Conservation (phyloP, 2,329 filamentous ascomycete genomes). For the Sordariomycetes sp. region DNA sequence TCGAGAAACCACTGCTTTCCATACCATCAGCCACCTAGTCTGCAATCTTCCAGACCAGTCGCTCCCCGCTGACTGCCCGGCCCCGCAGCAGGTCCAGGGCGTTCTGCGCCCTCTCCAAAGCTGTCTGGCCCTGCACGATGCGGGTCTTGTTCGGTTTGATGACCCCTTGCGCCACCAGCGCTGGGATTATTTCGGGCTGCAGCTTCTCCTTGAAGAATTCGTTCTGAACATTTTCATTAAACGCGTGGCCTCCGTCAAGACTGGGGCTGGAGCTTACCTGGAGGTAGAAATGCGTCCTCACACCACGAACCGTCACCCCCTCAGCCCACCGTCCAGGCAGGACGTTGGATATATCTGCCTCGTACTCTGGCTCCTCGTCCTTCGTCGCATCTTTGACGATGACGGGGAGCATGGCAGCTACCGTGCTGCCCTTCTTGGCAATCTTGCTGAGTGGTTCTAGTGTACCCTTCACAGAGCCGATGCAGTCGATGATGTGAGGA, state of each 20-base stretch:
- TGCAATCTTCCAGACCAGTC: slow-evolving; percentile 20
- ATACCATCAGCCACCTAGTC: too few species aligned
- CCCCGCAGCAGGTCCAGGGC: slow-evolving; percentile 19
- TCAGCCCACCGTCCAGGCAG: slow-evolving; percentile 35
- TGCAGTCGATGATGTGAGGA: slow-evolving; percentile 45
- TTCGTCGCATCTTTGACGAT: slow-evolving; percentile 43
- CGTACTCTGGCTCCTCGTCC: slow-evolving; percentile 38
- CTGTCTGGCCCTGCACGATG: slow-evolving; percentile 22
- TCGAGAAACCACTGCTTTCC: too few species aligned
- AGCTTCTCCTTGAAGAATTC: slow-evolving; percentile 40
- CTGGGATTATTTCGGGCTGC: slow-evolving; percentile 40
- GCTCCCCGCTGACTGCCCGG: slow-evolving; percentile 23
- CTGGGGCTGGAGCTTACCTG: slow-evolving; percentile 23
- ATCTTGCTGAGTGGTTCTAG: slow-evolving; percentile 40
- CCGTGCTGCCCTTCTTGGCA: slow-evolving; percentile 35
- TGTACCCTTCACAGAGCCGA: slow-evolving; percentile 37
- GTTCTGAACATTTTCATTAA: slow-evolving; percentile 25
- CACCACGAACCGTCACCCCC: slow-evolving; percentile 42
- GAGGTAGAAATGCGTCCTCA: slow-evolving; percentile 45
- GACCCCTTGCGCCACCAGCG: slow-evolving; percentile 24
- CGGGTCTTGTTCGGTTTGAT: slow-evolving; percentile 26
- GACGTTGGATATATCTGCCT: slow-evolving; percentile 37
- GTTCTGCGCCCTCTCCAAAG: slow-evolving; percentile 22
- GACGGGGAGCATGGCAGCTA: slow-evolving; percentile 52
- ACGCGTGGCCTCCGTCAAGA: slow-evolving; percentile 3